Base-by-base conservation (phyloP, 2,329 filamentous ascomycete species). In the Lasiodiplodia sp. region DNA sequence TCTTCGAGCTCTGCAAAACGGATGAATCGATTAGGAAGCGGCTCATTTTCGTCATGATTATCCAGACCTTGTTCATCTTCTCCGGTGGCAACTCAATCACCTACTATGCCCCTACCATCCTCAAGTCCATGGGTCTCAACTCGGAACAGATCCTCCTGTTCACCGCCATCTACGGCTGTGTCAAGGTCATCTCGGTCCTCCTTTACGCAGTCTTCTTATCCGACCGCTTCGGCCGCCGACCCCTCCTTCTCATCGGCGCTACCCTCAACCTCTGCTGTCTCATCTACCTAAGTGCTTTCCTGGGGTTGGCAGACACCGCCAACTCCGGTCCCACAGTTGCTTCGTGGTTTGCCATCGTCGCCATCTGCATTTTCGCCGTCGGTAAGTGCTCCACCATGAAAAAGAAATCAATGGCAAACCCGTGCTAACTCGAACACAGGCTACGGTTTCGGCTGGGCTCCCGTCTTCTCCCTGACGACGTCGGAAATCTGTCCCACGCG, bases 391-490 rank as follows among this genome's bases (percentile, higher is more conserved):
- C 31, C 8, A 34, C 0, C 31, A 34, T 10, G 31, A 10, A 34
- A 34, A 34, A 3, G 6, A 34, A 31, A 31, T 10, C 31, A 31
- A 34, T 34, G 31, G 1, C 31, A 34, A 34, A 52, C 49, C 2
- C 21, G 3, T 18, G 10, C 49, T 47, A 23, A 52, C 6, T 6
- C 16, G 21, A 12, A n/a, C 34, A 11, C 18, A 60, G 56, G 28
- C 28, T 60, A 60, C 31, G 56, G 56, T 8, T 60, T 60, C 56
- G 56, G 31, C 37, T 52, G 56, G 56, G 56, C 56, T 8, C 56
- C 31, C 10, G 56, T 44, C 18, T 60, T 60, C 37, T 60, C 56
- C 4, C n/a, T 60, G 12, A 44, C 56, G 10, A 44, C 56, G n/a
- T 60, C 56, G 10, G 56, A 60, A 25, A 60, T 60, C n/a, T 60